These are phyloP conservation scores for Leccinum pellstonianum DNA, from an alignment of 768 basidiomycete species.

Conservation along the genomic window DNA sequence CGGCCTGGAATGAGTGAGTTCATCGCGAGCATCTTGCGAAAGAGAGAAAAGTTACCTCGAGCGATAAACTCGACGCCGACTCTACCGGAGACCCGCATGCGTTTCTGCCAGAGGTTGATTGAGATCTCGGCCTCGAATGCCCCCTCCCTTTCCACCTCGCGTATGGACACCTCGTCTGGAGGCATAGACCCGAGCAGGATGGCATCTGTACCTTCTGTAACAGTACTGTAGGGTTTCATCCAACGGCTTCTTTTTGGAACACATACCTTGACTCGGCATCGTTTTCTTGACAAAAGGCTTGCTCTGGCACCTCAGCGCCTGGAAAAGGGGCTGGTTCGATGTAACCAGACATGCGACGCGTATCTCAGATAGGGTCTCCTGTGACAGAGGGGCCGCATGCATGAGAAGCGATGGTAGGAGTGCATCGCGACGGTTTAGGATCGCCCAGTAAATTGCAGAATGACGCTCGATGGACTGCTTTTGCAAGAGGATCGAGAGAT, in stretches of 20 bases:
- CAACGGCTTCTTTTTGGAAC: background rate
- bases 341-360: conserved; percentile 51
- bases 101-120: conserved; percentile 61
- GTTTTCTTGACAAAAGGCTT: conserved; percentile 10
- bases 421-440: conserved; percentile 49
- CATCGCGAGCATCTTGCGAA: background rate
- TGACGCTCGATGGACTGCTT: conserved; percentile 62
- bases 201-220: conserved; percentile 44
- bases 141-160: conserved; percentile 49
- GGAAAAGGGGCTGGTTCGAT: conserved; percentile 28
- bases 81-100: conserved; percentile 61
- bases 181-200: conserved; percentile 43
- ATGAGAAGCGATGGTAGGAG: conserved; percentile 52
- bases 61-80: conserved; percentile 68
- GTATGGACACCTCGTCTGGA: conserved; percentile 55
- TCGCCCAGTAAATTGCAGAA: conserved; percentile 72
- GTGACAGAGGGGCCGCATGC: conserved; percentile 45
- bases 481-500: conserved; percentile 56
- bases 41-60: conserved; percentile 32
- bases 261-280: conserved; percentile 14
- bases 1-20: conserved; percentile 15
- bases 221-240: background rate
- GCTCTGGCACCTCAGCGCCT: conserved; percentile 20
- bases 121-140: conserved; percentile 47
- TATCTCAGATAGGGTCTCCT: conserved; percentile 54